phyloP scores from a whole-genome alignment of 1,284 basidiomycete species.

The Apiotrichum sp. region DNA sequence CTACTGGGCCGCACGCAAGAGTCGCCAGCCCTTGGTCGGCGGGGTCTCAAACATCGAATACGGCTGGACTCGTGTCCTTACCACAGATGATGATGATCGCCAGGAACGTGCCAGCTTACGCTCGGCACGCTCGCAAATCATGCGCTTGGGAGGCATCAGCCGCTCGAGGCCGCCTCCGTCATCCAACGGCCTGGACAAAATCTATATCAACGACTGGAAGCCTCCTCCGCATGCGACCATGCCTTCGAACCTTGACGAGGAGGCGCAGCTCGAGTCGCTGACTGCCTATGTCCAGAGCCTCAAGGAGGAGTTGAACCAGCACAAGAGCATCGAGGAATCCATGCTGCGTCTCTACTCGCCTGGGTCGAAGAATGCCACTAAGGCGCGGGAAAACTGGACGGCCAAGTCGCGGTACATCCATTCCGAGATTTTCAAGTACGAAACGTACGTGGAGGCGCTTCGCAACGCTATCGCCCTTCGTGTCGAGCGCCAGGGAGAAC shows the following conservation, averaged over 20 bases:
- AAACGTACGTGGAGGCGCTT: constrained; percentile 84
- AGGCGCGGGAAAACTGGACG: constrained; percentile 85
- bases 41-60: constrained; percentile 99
- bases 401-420: constrained; percentile 80
- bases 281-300: constrained; percentile 69
- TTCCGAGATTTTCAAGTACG: constrained; percentile 90
- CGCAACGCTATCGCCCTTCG: constrained; percentile 71
- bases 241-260: constrained; percentile 80
- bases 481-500: constrained; percentile 77
- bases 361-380: constrained; percentile 64
- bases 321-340: constrained; percentile 75
- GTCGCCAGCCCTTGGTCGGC: constrained; percentile 86
- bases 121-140: constrained; percentile 8
- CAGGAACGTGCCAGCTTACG: constrained; percentile 2
- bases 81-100: constrained; percentile 3
- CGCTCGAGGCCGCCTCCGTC: constrained; percentile 47
- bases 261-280: constrained; percentile 79
- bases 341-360: constrained; percentile 79
- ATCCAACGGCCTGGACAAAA: constrained; percentile 53
- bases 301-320: constrained; percentile 70
- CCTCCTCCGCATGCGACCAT: constrained; percentile 75
- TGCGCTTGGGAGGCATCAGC: constrained; percentile 12
- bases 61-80: constrained; percentile 70
- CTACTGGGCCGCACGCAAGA: constrained; percentile 92
- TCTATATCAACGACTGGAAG: constrained; percentile 91